Evolutionary conservation across 2,329 filamentous ascomycete species (phyloP).

Genomic region (Fusarium sarcochroum): DNA sequence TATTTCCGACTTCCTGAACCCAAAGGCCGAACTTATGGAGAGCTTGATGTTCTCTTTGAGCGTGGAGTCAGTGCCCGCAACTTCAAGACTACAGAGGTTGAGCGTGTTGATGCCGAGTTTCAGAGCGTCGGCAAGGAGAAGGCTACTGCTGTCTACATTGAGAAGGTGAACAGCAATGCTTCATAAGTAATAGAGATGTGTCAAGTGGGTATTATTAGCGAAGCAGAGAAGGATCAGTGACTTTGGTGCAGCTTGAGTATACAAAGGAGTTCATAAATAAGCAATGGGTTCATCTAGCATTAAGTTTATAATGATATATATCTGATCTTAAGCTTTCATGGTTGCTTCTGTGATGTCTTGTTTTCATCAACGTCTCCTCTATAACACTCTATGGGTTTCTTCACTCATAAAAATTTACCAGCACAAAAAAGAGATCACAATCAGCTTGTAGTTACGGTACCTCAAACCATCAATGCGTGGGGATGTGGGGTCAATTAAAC

Average conservation of each 20-base stretch:
- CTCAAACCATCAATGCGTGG: not conserved
- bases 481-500: conserved; percentile 4
- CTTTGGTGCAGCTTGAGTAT: too few relatives aligned
- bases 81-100: conserved; percentile 54
- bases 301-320: too few relatives aligned
- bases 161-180: conserved; percentile 13
- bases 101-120: conserved; percentile 43
- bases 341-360: too few relatives aligned
- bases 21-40: conserved; percentile 66
- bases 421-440: too few relatives aligned
- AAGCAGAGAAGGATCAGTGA: too few relatives aligned
- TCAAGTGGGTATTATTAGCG: not conserved
- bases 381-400: too few relatives aligned
- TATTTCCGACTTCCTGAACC: conserved; percentile 69
- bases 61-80: conserved; percentile 58
- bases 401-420: too few relatives aligned
- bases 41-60: conserved; percentile 70
- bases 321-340: too few relatives aligned
- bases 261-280: too few relatives aligned
- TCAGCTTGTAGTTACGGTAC: too few relatives aligned
- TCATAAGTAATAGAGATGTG: not conserved
- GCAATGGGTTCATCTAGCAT: too few relatives aligned
- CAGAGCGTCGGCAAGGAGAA: conserved; percentile 42
- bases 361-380: too few relatives aligned
- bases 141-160: conserved; percentile 21